Evolutionary conservation across 805 yeast genomes (phyloP), one percentile per base, ranked within the genome.

Genomic region (Ogataea naganishii): DNA sequence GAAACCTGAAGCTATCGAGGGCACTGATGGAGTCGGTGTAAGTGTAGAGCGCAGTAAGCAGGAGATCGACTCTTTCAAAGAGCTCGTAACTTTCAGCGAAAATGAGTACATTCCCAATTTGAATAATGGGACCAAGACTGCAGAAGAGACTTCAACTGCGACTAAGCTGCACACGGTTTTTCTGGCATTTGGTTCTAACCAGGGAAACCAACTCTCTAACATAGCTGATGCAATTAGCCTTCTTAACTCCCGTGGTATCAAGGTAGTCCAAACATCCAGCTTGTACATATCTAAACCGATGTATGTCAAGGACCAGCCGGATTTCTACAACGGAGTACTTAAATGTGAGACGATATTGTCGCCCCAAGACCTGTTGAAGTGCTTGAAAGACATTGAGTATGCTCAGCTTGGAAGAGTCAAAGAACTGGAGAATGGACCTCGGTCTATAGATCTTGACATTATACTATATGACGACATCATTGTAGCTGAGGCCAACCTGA

Each of bases 21-120:
- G 68, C 47, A 83, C 96, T 0, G 77, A 80, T 23, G 94, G 89
- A 14, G 97, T 94, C 11, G 97, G 96, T 5, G 95, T 89, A 4
- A 69, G 78, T 29, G 72, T 85, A 17, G 52, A 52, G 0, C 67
- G 88, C 51, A 51, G 62, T 0, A 49, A 58, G 4, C 48, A 44
- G 1, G 67, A 69, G 20, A 66, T 73, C 29, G 44, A 21, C 13
- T 25, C 26, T 7, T 56, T 55, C 29, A 35, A 40, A 7, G 30
- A 27, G 0, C 24, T 21, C 11, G 40, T 37, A 20, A 32, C 41
- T 12, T 35, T 40, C 4, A 32, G 33, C 6, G 47, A 41, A 4
- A 31, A 29, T 12, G 49, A 40, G 17, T 20, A 31, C 6, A 33
- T 55, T 10, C 62, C 62, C 1, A 55, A 49, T 27, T 29, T 56